Evolutionary conservation across 495 filamentous ascomycete species (phyloP).

Genomic region (Apodospora peruviana): DNA sequence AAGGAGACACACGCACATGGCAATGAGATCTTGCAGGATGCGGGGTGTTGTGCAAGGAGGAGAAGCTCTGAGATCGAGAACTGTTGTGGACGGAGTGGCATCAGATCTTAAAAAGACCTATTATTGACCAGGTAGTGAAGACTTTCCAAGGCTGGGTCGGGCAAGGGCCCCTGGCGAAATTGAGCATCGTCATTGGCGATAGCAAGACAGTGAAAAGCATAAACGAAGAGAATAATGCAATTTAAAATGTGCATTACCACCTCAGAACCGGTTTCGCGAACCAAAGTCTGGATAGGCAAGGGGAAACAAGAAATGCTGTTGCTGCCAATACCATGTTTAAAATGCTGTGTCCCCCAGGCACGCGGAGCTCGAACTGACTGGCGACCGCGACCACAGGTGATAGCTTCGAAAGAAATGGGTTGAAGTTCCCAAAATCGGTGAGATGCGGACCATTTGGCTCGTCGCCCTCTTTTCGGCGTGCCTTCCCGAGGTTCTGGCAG

Average conservation of each 20-base stretch:
- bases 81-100: too few relatives aligned
- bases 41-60: too few relatives aligned
- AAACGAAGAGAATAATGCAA: neutral
- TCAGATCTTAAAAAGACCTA: too few relatives aligned
- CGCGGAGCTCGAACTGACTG: too few relatives aligned
- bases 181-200: neutral
- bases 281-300: conserved; percentile 5
- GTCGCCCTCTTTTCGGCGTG: conserved; percentile 1
- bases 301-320: conserved; percentile 3
- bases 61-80: too few relatives aligned
- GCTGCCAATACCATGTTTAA: neutral
- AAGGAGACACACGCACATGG: too few relatives aligned
- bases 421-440: too few relatives aligned
- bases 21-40: too few relatives aligned
- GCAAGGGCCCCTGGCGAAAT: neutral
- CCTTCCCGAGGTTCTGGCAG: neutral
- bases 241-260: conserved; percentile 5
- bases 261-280: conserved; percentile 12
- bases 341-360: neutral
- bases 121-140: too few relatives aligned
- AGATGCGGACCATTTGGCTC: conserved; percentile 2
- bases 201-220: neutral
- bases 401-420: neutral
- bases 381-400: too few relatives aligned
- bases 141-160: too few relatives aligned